Percentiles rank a stretch among this genome's conserved stretches.
These are phyloP conservation scores for Hibiscus tridactylites DNA, from an alignment of 345 rosid genomes.

Conservation along the genomic window DNA sequence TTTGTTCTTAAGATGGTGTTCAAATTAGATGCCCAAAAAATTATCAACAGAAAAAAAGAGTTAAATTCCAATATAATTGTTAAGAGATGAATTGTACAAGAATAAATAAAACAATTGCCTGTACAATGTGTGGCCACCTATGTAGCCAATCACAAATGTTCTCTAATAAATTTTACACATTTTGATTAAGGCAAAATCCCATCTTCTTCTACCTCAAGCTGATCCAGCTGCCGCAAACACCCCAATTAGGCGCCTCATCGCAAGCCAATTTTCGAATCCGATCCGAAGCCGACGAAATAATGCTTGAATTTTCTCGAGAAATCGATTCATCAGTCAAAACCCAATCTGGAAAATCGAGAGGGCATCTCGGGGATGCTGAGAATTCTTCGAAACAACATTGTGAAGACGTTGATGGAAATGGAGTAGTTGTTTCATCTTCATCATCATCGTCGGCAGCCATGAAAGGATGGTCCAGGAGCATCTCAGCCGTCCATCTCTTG, in stretches of 20 bases:
- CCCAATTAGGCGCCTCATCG: constrained; percentile 25
- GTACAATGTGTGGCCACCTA: constrained; percentile 12
- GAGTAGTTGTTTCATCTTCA: neutral
- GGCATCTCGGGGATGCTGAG: constrained; percentile 28
- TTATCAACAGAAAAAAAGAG: too few relatives aligned
- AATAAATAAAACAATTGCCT: neutral
- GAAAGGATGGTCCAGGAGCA: constrained; percentile 70
- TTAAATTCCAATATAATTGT: too few relatives aligned
- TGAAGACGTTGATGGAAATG: neutral
- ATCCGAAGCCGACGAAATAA: constrained; percentile 12
- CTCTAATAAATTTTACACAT: neutral
- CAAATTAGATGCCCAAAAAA: too few relatives aligned
- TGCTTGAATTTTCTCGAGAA: neutral
- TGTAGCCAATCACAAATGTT: constrained; percentile 4
- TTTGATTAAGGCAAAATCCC: neutral
- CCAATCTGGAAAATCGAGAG: constrained; percentile 40
- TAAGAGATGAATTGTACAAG: neutral
- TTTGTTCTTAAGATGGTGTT: too few relatives aligned
- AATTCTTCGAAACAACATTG: neutral
- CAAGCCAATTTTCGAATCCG: constrained; percentile 24
- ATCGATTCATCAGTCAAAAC: constrained; percentile 14
- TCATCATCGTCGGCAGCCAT: constrained; percentile 24
- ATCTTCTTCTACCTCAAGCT: constrained; percentile 27
- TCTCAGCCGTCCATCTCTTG: constrained; percentile 69
- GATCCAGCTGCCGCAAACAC: constrained; percentile 30